Evolutionary conservation across 2,329 filamentous ascomycete genomes (phyloP).

Genomic region (Curvularia eragrostidis): DNA sequence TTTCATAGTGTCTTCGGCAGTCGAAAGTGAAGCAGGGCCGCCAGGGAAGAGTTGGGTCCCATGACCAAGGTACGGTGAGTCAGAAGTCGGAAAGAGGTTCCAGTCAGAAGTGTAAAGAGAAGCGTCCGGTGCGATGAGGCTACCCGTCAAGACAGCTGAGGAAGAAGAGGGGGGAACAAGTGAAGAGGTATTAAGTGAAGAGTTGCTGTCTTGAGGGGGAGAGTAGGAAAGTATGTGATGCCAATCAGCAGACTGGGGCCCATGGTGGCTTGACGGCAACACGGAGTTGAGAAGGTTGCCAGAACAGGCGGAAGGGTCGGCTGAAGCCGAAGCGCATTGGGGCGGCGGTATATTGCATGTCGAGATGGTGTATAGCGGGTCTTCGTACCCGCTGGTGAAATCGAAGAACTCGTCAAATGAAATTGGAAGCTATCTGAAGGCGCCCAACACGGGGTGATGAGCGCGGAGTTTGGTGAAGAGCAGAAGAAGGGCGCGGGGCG

Average conservation of each 20-base stretch:
- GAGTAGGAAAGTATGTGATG: constrained; percentile 38
- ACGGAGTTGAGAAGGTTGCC: constrained; percentile 36
- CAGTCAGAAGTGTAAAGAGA: constrained; percentile 35
- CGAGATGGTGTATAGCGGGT: constrained; percentile 44
- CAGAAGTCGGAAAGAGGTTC: constrained; percentile 31
- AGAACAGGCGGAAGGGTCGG: constrained; percentile 30
- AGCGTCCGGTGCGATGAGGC: constrained; percentile 24
- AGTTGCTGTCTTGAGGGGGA: constrained; percentile 28
- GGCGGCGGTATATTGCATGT: constrained; percentile 38
- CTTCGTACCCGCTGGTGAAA: constrained; percentile 46
- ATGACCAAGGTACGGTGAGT: constrained; percentile 34
- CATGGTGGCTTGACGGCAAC: constrained; percentile 34
- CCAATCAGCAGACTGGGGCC: constrained; percentile 36
- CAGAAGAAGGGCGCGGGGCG: constrained; percentile 23
- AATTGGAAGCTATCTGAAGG: constrained; percentile 43
- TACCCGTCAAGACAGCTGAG: constrained; percentile 28
- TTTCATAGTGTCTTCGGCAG: constrained; percentile 22
- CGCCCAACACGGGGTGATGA: constrained; percentile 48
- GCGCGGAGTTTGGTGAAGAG: constrained; percentile 38
- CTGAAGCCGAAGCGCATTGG: constrained; percentile 30
- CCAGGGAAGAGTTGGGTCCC: constrained; percentile 28
- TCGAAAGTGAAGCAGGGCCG: constrained; percentile 17
- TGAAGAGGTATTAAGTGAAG: constrained; percentile 29
- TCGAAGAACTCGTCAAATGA: constrained; percentile 46
- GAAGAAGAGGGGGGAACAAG: constrained; percentile 34